phyloP scores from a whole-genome alignment of 768 basidiomycete genomes.

The Mycena chlorophos region DNA sequence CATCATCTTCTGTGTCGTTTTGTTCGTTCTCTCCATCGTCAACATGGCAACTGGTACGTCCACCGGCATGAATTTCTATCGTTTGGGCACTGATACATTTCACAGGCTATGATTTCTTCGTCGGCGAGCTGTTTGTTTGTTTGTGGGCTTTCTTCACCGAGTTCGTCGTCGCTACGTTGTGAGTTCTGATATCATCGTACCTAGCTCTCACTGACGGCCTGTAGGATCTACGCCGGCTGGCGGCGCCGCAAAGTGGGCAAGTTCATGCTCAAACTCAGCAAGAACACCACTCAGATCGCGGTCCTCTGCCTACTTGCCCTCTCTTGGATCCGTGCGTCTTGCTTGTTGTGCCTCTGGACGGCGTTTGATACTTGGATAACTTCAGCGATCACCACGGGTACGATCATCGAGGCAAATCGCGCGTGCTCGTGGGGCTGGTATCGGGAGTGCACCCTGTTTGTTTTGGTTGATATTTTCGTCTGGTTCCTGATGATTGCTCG shows the following conservation, averaged over 20 bases:
- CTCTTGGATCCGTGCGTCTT: background rate
- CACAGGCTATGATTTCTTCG: background rate
- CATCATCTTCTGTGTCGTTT: background rate
- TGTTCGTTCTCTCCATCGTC: background rate
- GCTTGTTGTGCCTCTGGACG: too few species aligned
- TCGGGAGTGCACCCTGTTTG: background rate
- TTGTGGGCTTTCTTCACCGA: background rate
- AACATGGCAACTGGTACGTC: background rate
- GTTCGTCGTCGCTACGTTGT: background rate
- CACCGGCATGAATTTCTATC: background rate
- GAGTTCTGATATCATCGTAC: background rate
- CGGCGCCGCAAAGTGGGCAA: background rate
- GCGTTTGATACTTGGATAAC: background rate
- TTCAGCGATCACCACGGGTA: background rate
- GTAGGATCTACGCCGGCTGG: background rate
- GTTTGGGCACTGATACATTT: background rate
- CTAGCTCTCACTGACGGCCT: too few species aligned
- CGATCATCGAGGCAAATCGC: background rate
- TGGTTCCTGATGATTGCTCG: conserved; percentile 1
- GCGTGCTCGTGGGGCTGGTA: background rate
- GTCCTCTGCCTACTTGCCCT: conserved; percentile 1
- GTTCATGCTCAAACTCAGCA: background rate
- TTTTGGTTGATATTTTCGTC: background rate
- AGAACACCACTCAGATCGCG: background rate
- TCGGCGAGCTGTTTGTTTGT: background rate